Conservation (phyloP, 805 yeast genomes). For the Lachancea thermotolerans region DNA sequence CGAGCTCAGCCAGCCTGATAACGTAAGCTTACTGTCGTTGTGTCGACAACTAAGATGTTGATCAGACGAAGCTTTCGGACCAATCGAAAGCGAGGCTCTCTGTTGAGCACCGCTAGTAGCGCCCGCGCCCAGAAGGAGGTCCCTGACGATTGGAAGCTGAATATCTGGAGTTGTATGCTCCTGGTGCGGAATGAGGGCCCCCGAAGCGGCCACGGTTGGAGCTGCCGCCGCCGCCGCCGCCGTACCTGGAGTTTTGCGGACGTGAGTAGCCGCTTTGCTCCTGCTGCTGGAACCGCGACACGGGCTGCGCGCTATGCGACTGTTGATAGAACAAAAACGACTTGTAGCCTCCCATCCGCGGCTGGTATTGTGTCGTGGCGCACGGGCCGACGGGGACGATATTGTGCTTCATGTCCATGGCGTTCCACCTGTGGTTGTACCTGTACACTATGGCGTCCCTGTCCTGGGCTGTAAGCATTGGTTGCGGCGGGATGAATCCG, state of each 20-base stretch:
- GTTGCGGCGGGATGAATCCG: slow-evolving; percentile 62
- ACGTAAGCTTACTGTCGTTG: too few relatives aligned
- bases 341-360: slow-evolving; percentile 47
- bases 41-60: too few relatives aligned
- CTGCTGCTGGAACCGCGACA: background rate
- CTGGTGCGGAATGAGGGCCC: background rate
- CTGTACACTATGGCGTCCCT: slow-evolving; percentile 52
- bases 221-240: background rate
- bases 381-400: slow-evolving; percentile 42
- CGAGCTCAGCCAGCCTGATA: too few relatives aligned
- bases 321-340: slow-evolving; percentile 31
- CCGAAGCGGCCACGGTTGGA: background rate
- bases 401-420: slow-evolving; percentile 34
- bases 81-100: too few relatives aligned
- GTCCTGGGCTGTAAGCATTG: slow-evolving; percentile 63
- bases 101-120: too few relatives aligned
- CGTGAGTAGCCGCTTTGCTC: background rate
- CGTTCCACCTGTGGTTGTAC: slow-evolving; percentile 31
- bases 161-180: background rate
- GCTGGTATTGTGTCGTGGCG: slow-evolving; percentile 39
- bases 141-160: too few relatives aligned
- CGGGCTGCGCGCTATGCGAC: background rate
- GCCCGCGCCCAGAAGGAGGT: too few relatives aligned
- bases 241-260: slow-evolving; percentile 1
- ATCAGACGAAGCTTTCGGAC: too few relatives aligned